Base-by-base conservation (phyloP, 2,329 filamentous ascomycete species). In the Aspergillus pseudoglaucus region DNA sequence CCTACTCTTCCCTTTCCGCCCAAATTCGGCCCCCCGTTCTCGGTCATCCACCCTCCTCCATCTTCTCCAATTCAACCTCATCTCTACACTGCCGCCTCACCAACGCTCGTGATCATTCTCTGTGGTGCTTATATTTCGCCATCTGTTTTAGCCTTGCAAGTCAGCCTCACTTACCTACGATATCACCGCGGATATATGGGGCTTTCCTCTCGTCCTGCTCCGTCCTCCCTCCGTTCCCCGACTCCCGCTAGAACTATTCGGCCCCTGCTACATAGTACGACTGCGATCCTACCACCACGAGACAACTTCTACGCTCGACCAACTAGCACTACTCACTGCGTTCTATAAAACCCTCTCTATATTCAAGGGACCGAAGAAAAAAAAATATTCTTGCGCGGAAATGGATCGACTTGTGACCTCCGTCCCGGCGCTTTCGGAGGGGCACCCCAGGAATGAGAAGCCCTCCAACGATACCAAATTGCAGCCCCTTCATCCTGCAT, bases 391-490 rank as follows among this genome's bases (percentile, higher is more conserved):
- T 23, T 30, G 39, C 49, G 42, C 50, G 33, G 51, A 30, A 20
- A 66, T 65, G 63, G 56, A 49, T 55, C 55, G 55, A 22, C 49
- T 59, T 27, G 18, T 53, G 18, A 49, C 47, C n/a, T 47, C 55
- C 27, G 51, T 42, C 45, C 57, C 59, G 42, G 54, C 58, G 39
- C 40, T 51, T 40, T 45, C 55, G 45, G 60, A 62, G 51, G 59
- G 55, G 45, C 54, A 49, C 33, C 51, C 51, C 47, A 56, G 53
- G 50, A 50, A 58, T 44, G 55, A 61, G 14, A 52, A 61, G 25
- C 50, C 63, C 20, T 59, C 63, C 23, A 58, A 61, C 41, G 51
- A 52, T 39, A 57, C 49, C 23, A 48, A 57, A n/a, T 50, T 57
- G 47, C 52, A 58, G 30, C 57, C 25, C 59, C 58, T 10, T 50